Conservation (phyloP, 371 early-diverging fungal genomes). For the Zopfochytrium polystomum region DNA sequence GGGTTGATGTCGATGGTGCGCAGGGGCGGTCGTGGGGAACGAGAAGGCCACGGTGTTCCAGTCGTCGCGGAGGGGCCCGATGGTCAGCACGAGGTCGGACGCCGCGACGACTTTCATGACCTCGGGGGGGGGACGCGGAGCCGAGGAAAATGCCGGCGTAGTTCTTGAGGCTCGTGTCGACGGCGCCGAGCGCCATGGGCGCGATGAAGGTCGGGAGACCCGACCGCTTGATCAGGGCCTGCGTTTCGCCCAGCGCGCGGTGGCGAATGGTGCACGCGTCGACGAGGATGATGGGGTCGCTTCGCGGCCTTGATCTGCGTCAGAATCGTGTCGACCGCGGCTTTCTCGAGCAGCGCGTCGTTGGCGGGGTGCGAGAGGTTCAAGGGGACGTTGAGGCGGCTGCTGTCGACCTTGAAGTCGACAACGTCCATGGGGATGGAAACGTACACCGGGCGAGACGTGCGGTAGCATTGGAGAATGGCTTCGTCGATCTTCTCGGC, state of each 20-base stretch:
- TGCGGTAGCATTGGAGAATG: slow-evolving; percentile 11
- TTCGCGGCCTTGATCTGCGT: slow-evolving; percentile 35
- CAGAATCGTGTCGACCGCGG: slow-evolving; percentile 21
- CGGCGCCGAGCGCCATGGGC: slow-evolving; percentile 51
- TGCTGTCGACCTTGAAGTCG: slow-evolving; percentile 25
- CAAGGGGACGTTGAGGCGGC: background rate
- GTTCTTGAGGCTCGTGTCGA: slow-evolving; percentile 31
- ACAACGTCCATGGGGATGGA: slow-evolving; percentile 50
- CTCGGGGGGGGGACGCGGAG: slow-evolving; percentile 37
- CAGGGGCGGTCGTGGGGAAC: slow-evolving; percentile 2
- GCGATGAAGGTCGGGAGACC: slow-evolving; percentile 44
- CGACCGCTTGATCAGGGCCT: slow-evolving; percentile 35
- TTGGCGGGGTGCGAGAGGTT: background rate
- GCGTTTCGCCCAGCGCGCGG: slow-evolving; percentile 28
- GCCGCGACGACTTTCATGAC: slow-evolving; percentile 38
- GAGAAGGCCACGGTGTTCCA: slow-evolving; percentile 56
- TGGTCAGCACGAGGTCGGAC: slow-evolving; percentile 45
- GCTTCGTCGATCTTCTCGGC: slow-evolving; percentile 46
- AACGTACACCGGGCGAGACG: slow-evolving; percentile 42
- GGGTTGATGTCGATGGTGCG: slow-evolving; percentile 43
- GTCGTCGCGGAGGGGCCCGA: slow-evolving; percentile 50
- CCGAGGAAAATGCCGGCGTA: slow-evolving; percentile 38
- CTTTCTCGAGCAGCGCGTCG: background rate
- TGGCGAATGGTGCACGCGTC: slow-evolving; percentile 50
- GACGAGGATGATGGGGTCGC: slow-evolving; percentile 41